phyloP scores from a whole-genome alignment of 2,329 filamentous ascomycete genomes.

The Phoma sp. region DNA sequence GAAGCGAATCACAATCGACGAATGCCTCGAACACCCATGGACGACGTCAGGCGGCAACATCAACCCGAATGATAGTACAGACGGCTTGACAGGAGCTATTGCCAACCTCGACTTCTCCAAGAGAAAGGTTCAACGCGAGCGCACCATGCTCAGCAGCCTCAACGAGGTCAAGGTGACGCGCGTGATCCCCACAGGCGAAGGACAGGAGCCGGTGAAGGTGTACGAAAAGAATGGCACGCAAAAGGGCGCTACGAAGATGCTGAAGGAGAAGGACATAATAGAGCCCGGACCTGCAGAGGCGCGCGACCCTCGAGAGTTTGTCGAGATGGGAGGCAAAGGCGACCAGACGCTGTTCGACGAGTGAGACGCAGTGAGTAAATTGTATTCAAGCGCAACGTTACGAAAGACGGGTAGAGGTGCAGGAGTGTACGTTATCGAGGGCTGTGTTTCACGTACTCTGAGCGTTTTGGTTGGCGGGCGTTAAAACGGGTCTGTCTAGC shows the following conservation, averaged over 20 bases:
- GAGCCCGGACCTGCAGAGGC: slow-evolving; percentile 70
- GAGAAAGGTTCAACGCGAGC: slow-evolving; percentile 79
- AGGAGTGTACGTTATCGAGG: slow-evolving; percentile 9
- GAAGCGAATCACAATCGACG: slow-evolving; percentile 83
- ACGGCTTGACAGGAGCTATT: slow-evolving; percentile 88
- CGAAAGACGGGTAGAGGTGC: slow-evolving; percentile 1
- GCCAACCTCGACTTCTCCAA: slow-evolving; percentile 81
- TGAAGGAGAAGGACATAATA: slow-evolving; percentile 34
- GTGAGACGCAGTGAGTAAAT: slow-evolving; percentile 48
- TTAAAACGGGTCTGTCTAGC: slow-evolving; percentile 19
- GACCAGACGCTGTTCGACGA: slow-evolving; percentile 76
- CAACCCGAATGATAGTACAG: slow-evolving; percentile 82
- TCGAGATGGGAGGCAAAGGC: slow-evolving; percentile 83
- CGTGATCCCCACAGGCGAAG: slow-evolving; percentile 62
- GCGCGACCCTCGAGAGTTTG: slow-evolving; percentile 76
- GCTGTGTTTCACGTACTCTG: slow-evolving; percentile 24
- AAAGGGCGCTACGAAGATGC: slow-evolving; percentile 27
- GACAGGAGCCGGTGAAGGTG: slow-evolving; percentile 54
- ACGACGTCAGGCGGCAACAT: slow-evolving; percentile 61
- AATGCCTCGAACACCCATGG: slow-evolving; percentile 93
- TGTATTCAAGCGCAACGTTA: neutral
- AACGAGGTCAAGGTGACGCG: slow-evolving; percentile 73
- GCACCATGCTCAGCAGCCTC: slow-evolving; percentile 82
- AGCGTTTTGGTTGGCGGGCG: slow-evolving; percentile 23
- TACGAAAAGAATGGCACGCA: slow-evolving; percentile 47